Base-by-base conservation (phyloP, 2,329 filamentous ascomycete species). In the Bipolaris gigantea region DNA sequence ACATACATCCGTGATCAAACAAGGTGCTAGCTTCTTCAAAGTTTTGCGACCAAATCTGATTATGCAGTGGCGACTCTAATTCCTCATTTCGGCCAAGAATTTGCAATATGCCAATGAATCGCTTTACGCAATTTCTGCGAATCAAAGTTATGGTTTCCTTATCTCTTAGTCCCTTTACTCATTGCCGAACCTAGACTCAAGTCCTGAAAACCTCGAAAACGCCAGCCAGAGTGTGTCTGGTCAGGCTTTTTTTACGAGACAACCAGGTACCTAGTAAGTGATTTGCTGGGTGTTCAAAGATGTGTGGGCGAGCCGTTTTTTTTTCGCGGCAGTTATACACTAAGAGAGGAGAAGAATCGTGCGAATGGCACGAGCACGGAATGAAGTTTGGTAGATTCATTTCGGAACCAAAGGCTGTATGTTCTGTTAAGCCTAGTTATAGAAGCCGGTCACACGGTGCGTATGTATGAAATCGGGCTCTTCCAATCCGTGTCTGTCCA, bases 271-370 rank as follows among this genome's bases (percentile, higher is more conserved):
- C 36, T 39, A n/a, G 44, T 35, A 2, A 38, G 50, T 25, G 50
- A 52, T 7, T 21, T 41, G 1, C 43, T 59, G n/a, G 39, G 52
- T 11, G 49, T 59, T 18, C 49, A 53, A 44, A 34, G 18, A 25
- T 45, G 53, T 30, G 25, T 42, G 3, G 53, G 50, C 10, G 54
- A 56, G 21, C 13, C 51, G 43, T 16, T 35, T 50, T 13, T 46
- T 13, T 8, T 13, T n/a, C n/a, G n/a, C 10, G 4, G 27, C 27
- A 5, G 4, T 30, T 11, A 30, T 30, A 13, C 2, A 30, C 3
- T 1, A 11, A 11, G 27, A 30, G 27, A 5, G 4, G 4, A 30
- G 27, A 30, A 30, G 27, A 4, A 30, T 30, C 4, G 10, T 30
- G 27, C 3, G 3, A 30, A 30, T 11, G 27, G 10, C 4, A 13